Evolutionary conservation across 108 stramenopile species (phyloP).

Genomic region (Conticribra guillardii): DNA sequence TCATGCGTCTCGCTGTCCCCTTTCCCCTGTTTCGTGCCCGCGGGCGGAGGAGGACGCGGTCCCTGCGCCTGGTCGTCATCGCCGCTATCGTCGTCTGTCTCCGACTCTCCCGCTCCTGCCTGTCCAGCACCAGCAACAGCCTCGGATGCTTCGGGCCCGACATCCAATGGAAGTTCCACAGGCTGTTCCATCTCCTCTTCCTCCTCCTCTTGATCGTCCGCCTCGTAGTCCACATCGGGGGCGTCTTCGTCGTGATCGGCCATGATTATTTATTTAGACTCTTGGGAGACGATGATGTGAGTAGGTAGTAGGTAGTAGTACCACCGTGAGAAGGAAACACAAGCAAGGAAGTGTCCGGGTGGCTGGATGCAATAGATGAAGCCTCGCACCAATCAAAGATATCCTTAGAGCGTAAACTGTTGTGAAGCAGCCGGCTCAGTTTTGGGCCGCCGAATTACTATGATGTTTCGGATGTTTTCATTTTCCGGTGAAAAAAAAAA

Average conservation of each 20-base stretch:
- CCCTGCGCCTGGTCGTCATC: conserved; percentile 24
- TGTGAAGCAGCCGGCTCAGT: too few species aligned
- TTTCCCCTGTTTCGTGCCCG: too few species aligned
- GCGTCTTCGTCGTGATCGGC: conserved; percentile 32
- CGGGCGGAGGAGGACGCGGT: conserved; percentile 15
- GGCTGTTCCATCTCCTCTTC: conserved; percentile 23
- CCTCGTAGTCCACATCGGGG: conserved; percentile 54
- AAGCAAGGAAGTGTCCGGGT: too few species aligned
- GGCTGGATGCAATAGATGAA: too few species aligned
- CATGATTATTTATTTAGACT: too few species aligned
- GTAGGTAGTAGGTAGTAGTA: too few species aligned
- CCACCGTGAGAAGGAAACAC: too few species aligned
- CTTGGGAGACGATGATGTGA: neutral
- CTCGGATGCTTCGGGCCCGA: neutral
- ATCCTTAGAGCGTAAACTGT: too few species aligned
- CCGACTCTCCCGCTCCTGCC: conserved; percentile 32
- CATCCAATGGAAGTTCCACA: neutral
- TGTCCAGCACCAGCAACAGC: neutral
- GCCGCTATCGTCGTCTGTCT: conserved; percentile 31
- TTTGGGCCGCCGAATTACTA: too few species aligned
- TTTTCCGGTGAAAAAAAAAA: too few species aligned
- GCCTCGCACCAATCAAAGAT: too few species aligned
- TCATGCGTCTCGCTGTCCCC: conserved; percentile 2
- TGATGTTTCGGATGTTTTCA: too few species aligned
- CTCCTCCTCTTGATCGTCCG: conserved; percentile 26